Conservation (phyloP, 2,329 filamentous ascomycete genomes). For the Cryphonectria carpinicola region DNA sequence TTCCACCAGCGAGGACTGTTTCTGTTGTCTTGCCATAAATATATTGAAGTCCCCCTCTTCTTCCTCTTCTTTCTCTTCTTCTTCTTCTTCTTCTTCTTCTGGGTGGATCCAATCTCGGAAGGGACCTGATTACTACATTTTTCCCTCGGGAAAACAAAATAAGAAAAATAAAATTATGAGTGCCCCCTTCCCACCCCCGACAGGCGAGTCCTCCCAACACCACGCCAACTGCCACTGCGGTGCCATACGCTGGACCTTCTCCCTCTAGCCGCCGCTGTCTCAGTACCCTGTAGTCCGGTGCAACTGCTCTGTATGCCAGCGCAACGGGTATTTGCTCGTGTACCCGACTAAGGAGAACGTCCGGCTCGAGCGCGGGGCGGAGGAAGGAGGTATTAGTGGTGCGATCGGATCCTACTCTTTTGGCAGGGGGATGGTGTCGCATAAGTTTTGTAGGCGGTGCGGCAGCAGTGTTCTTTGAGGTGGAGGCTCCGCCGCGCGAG, state of each 20-base stretch:
- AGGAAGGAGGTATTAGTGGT: background rate
- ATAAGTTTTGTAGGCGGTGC: slow-evolving; percentile 20
- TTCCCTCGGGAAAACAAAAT: background rate
- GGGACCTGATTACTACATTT: background rate
- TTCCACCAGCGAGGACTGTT: background rate
- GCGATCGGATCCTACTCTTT: slow-evolving; percentile 16
- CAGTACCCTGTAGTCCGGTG: slow-evolving; percentile 17
- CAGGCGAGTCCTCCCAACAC: slow-evolving; percentile 15
- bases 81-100: background rate
- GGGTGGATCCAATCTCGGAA: no score
- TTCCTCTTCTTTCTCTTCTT: background rate
- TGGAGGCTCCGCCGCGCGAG: background rate
- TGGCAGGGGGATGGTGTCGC: slow-evolving; percentile 13
- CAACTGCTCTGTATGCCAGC: slow-evolving; percentile 26
- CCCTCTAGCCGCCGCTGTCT: slow-evolving; percentile 19
- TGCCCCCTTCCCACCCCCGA: slow-evolving; percentile 17
- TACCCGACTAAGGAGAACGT: slow-evolving; percentile 21
- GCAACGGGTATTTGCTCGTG: slow-evolving; percentile 24
- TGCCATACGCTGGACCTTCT: slow-evolving; percentile 17
- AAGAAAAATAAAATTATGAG: background rate
- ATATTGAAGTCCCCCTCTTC: background rate
- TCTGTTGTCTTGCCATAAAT: no score
- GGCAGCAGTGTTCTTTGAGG: slow-evolving; percentile 23
- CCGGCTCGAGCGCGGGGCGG: background rate
- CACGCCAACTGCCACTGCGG: slow-evolving; percentile 24